These are phyloP conservation scores for Agaricus sinodeliciosus DNA, from an alignment of 768 basidiomycete species.

Conservation along the genomic window DNA sequence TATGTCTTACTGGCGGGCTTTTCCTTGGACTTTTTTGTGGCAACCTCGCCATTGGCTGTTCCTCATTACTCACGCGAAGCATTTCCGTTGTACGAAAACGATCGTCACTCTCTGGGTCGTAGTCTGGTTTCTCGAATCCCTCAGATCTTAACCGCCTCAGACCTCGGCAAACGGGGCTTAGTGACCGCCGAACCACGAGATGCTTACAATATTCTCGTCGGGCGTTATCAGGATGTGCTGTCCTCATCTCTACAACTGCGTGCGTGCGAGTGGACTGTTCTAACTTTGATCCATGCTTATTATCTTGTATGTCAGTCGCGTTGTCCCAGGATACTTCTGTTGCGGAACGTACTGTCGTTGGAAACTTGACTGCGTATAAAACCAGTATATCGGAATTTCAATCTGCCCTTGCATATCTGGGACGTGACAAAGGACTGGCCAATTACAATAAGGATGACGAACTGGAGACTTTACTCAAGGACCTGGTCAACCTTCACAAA, in stretches of 20 bases:
- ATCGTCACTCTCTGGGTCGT: constrained; percentile 1
- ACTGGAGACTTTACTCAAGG: constrained; percentile 44
- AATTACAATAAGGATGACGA: constrained; percentile 39
- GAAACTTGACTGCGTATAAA: constrained; percentile 26
- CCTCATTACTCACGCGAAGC: constrained; percentile 23
- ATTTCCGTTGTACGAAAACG: constrained; percentile 2
- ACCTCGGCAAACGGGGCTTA: neutral
- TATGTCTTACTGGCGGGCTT: constrained; percentile 30
- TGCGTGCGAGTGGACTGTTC: neutral
- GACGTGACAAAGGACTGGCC: constrained; percentile 42
- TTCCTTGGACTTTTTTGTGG: constrained; percentile 3
- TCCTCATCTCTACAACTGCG: neutral
- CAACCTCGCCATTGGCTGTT: constrained; percentile 16
- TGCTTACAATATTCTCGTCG: neutral
- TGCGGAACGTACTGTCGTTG: neutral
- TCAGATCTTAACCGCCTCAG: constrained; percentile 4
- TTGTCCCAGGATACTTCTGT: neutral
- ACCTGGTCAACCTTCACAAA: constrained; percentile 43
- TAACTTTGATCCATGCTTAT: neutral
- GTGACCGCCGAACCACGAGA: neutral
- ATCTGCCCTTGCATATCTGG: constrained; percentile 24
- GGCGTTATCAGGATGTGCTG: neutral
- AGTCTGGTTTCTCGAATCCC: neutral
- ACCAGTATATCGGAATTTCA: constrained; percentile 25
- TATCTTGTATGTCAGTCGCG: neutral